Evolutionary conservation across 1,284 basidiomycete species (phyloP), one percentile per base, ranked within the genome.

Genomic region (Ceratobasidium sp.): DNA sequence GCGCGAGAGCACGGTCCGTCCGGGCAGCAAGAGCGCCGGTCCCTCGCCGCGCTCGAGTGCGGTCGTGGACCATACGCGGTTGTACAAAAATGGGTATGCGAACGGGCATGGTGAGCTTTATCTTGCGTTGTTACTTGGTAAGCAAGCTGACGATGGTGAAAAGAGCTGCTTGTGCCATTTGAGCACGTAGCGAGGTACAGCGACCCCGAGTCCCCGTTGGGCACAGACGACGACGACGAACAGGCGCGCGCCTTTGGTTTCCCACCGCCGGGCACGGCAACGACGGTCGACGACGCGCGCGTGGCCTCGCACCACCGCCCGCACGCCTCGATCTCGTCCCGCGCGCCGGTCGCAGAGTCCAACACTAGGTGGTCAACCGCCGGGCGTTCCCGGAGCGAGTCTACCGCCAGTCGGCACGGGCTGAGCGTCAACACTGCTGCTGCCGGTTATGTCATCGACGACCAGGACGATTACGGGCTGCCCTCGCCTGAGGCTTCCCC

Each of bases 401-500:
- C 68, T 20, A 59, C 42, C 38, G 52, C 68, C 6, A 70, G 68
- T 46, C 59, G 68, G 52, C 52, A 54, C 12, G 59, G 59, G n/a
- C 13, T 67, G 15, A 52, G 23, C 28, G 65, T 67, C 26, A 67
- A 50, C 65, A 67, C 65, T 2, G 23, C 59, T 42, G 23, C 33
- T 33, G 33, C 33, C 33, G 33, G 26, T 15, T 50, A n/a, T n/a
- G 13, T 65, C 40, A 44, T 26, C 48, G 44, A 74, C 42, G 71
- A 74, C 61, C 59, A 74, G 48, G 71, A 74, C 26, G 71, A 64
- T 17, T 74, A 74, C 42, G 71, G 71, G 6, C 28, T 65, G 56
- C 71, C 71, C 46, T 64, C 59, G 46, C 61, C 71, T 26, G 65
- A 52, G 65, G 23, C 26, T 23, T 33, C 44, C 15, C 67, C 67